phyloP scores from a whole-genome alignment of 495 filamentous ascomycete species.

The Astrocystis sublimbata region DNA sequence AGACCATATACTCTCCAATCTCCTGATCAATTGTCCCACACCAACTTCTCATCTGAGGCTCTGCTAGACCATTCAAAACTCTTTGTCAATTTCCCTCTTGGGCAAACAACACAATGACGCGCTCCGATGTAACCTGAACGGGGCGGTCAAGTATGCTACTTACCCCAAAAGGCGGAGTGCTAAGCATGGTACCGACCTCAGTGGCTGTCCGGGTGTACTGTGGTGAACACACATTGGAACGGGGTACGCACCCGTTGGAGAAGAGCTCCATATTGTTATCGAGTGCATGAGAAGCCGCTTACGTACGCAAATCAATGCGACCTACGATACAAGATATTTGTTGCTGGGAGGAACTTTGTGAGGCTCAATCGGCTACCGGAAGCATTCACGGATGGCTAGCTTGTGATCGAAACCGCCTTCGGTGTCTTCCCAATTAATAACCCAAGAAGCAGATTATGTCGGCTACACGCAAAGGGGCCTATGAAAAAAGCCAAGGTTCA shows the following conservation, averaged over 20 bases:
- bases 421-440: neutral
- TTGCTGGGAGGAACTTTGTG: neutral
- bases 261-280: neutral
- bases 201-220: neutral
- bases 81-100: neutral
- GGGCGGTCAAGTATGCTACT: slow-evolving; percentile 12
- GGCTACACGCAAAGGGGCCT: neutral
- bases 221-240: slow-evolving; percentile 1
- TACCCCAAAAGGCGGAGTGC: slow-evolving; percentile 21
- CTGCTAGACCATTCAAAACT: slow-evolving; percentile 1
- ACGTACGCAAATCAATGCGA: neutral
- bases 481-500: neutral
- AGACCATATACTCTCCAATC: neutral
- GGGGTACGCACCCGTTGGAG: neutral
- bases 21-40: neutral
- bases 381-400: neutral
- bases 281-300: neutral
- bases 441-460: neutral
- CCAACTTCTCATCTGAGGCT: slow-evolving; percentile 4
- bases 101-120: slow-evolving; percentile 6
- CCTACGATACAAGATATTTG: neutral
- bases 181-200: neutral
- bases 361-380: neutral
- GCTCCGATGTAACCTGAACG: slow-evolving; percentile 6
- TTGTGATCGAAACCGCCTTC: neutral